A percentile compares a stretch with the other conserved stretches of the same genome.
These are phyloP conservation scores for Suhomyces kilbournensis DNA, from an alignment of 805 yeast genomes.

Conservation along the genomic window DNA sequence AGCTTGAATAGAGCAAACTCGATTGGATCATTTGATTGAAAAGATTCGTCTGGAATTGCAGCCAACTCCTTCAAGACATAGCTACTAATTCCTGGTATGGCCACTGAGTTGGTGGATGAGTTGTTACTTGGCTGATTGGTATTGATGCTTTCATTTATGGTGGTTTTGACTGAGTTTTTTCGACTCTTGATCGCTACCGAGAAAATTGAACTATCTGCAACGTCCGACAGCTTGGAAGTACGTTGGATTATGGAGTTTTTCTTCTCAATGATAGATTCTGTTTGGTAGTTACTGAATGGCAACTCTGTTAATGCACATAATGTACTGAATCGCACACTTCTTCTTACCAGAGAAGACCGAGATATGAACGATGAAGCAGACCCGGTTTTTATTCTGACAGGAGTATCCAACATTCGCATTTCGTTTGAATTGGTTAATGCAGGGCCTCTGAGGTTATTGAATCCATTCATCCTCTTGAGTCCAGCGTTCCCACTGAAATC, in stretches of 20 bases:
- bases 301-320: slow-evolving; percentile 39
- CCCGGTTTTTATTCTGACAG: slow-evolving; percentile 10
- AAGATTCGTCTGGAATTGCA: slow-evolving; percentile 76
- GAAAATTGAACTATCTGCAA: slow-evolving; percentile 34
- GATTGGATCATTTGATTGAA: slow-evolving; percentile 64
- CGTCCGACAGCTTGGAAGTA: slow-evolving; percentile 26
- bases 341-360: slow-evolving; percentile 23
- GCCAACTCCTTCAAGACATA: slow-evolving; percentile 58
- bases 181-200: slow-evolving; percentile 26
- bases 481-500: slow-evolving; percentile 7
- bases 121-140: slow-evolving; percentile 9
- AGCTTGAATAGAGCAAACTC: slow-evolving; percentile 71
- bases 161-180: slow-evolving; percentile 12
- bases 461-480: slow-evolving; percentile 50
- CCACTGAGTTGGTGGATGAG: slow-evolving; percentile 29
- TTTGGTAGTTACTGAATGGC: slow-evolving; percentile 25
- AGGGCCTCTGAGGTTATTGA: slow-evolving; percentile 42
- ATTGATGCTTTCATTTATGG: neutral
- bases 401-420: slow-evolving; percentile 9
- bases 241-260: slow-evolving; percentile 10
- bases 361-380: slow-evolving; percentile 21
- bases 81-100: slow-evolving; percentile 53
- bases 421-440: neutral
- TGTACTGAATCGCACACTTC: slow-evolving; percentile 35
- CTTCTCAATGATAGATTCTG: slow-evolving; percentile 4